Conservation (phyloP, 2,329 filamentous ascomycete species). For the Ophiostoma himal-ulmi region DNA sequence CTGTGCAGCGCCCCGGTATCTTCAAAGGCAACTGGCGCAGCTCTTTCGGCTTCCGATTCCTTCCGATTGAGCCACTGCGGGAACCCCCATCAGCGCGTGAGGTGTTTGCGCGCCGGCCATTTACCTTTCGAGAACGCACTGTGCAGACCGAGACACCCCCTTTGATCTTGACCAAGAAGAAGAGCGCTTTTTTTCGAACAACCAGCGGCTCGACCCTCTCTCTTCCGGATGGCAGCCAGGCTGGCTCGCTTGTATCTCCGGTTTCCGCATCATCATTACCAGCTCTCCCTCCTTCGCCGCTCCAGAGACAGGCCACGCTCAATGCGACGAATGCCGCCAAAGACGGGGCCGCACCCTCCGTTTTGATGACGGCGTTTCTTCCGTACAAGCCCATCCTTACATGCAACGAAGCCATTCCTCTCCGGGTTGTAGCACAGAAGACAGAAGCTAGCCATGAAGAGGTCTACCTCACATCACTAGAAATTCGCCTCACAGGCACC, state of each 20-base stretch:
- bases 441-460: constrained; percentile 61
- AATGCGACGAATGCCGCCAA: constrained; percentile 30
- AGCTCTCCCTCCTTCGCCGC: constrained; percentile 28
- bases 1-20: constrained; percentile 77
- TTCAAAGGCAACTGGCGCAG: constrained; percentile 84
- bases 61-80: constrained; percentile 86
- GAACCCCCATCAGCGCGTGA: constrained; percentile 63
- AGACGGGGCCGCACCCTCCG: constrained; percentile 49
- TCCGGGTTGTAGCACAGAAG: constrained; percentile 75
- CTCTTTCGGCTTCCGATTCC: constrained; percentile 68
- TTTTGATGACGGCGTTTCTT: constrained; percentile 71
- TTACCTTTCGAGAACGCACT: constrained; percentile 46
- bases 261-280: not conserved
- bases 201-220: constrained; percentile 43
- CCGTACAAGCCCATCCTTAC: constrained; percentile 85
- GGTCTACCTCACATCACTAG: constrained; percentile 69
- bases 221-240: constrained; percentile 15
- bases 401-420: constrained; percentile 77
- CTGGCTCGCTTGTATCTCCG: not conserved
- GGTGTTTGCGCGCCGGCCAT: constrained; percentile 72
- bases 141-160: constrained; percentile 26
- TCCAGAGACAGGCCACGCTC: not conserved
- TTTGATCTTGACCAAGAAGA: constrained; percentile 40
- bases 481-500: constrained; percentile 73
- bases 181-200: constrained; percentile 35